Conservation (phyloP, 164 flowering plant species). For the Akebia trifoliata region DNA sequence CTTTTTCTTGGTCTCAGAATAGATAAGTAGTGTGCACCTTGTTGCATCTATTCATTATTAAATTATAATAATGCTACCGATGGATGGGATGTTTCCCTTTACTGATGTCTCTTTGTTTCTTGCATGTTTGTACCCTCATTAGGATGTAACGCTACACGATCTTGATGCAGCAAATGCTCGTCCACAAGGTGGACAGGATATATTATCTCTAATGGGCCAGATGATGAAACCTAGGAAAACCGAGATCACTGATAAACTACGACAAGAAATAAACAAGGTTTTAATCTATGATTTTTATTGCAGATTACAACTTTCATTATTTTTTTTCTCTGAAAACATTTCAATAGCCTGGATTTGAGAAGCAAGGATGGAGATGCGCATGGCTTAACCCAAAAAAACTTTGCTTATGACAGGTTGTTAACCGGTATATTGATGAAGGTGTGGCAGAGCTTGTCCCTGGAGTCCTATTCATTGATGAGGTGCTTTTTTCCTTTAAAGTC, state of each 20-base stretch:
- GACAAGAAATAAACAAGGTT: constrained; percentile 96
- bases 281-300: constrained; percentile 43
- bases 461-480: constrained; percentile 82
- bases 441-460: constrained; percentile 99
- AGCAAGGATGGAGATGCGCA: background rate
- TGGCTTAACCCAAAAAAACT: constrained; percentile 9
- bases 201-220: constrained; percentile 63
- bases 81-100: background rate
- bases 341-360: constrained; percentile 36
- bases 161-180: constrained; percentile 69
- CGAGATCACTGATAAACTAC: constrained; percentile 90
- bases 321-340: background rate
- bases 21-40: background rate
- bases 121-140: constrained; percentile 43
- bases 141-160: constrained; percentile 65
- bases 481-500: constrained; percentile 30
- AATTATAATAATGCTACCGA: background rate
- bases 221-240: constrained; percentile 98
- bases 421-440: constrained; percentile 87
- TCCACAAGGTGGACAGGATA: constrained; percentile 69
- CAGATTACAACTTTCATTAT: background rate
- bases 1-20: background rate
- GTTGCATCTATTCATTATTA: too few relatives aligned
- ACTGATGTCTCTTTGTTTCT: background rate
- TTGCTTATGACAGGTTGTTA: constrained; percentile 65